phyloP scores from a whole-genome alignment of 1,139 yeast genomes.

The Suzukiozyma palmioleophila region DNA sequence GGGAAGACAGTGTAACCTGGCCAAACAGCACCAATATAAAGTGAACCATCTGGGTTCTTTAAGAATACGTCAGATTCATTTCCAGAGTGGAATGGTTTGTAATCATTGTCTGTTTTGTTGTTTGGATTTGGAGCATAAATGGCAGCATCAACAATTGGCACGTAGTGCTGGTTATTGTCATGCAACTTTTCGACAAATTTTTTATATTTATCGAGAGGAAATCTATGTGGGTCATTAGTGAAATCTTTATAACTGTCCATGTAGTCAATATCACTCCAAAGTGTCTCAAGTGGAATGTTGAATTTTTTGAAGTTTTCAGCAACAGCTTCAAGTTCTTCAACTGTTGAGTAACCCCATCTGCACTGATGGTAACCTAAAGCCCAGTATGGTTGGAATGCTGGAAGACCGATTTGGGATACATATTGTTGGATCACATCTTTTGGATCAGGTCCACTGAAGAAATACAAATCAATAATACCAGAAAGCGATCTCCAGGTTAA shows the following conservation, averaged over 20 bases:
- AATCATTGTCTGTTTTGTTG: slow-evolving; percentile 18
- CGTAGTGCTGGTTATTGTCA: slow-evolving; percentile 20
- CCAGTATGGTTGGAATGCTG: slow-evolving; percentile 22
- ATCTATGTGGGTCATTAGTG: slow-evolving; percentile 23
- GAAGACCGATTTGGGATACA: slow-evolving; percentile 19
- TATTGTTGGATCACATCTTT: slow-evolving; percentile 25
- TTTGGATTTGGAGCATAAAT: slow-evolving; percentile 23
- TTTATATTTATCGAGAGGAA: slow-evolving; percentile 16
- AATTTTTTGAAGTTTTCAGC: slow-evolving; percentile 17
- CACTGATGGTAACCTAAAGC: slow-evolving; percentile 22
- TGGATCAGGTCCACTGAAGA: slow-evolving; percentile 29
- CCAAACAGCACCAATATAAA: slow-evolving; percentile 23
- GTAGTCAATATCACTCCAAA: slow-evolving; percentile 22
- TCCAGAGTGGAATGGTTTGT: slow-evolving; percentile 21
- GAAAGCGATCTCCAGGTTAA: slow-evolving; percentile 24
- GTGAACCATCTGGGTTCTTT: slow-evolving; percentile 24
- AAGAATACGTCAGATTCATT: slow-evolving; percentile 22
- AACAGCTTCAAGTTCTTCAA: slow-evolving; percentile 15
- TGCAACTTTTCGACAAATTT: slow-evolving; percentile 21
- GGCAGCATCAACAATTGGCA: slow-evolving; percentile 32
- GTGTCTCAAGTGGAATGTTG: slow-evolving; percentile 19
- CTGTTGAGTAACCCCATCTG: slow-evolving; percentile 19
- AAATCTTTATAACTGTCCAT: slow-evolving; percentile 27
- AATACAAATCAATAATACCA: slow-evolving; percentile 28
- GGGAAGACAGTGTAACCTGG: slow-evolving; percentile 30